Base-by-base conservation (phyloP, 176 grass and related monocot species). In the Eleusine coracana region DNA sequence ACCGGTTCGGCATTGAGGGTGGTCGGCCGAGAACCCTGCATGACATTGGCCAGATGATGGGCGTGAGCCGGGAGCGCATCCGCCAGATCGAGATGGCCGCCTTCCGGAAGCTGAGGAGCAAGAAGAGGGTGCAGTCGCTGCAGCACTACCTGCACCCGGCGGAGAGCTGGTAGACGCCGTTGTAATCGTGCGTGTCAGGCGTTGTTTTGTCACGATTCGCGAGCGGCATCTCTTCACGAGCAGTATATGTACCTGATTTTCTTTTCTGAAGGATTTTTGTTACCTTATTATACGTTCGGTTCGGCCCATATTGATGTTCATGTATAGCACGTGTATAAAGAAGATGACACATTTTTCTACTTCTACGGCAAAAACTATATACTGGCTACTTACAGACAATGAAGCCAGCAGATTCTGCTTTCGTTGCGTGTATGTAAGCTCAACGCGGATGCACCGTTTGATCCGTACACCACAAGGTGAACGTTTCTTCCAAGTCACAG, bases 61-160 rank as follows among this genome's bases (percentile, higher is more conserved):
- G 89, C 58, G 88, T 96, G 78, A 99, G 93, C 77, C 85, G 96
- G 80, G 96, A 99, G 85, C 90, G 93, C 85, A 89, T 96, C 77
- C 79, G 93, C 77, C 96, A 96, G 60, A 93, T 99, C 9, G 93
- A 99, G 80, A 73, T 86, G 67, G 83, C 63, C 63, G 89, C 96
- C n/a, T 89, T 99, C 74, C 89, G 91, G 86, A 99, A 99, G 83
- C 75, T 99, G 9, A 91, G 88, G 84, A 81, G 45, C 80, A 93
- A 88, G 87, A 93, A 93, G 58, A 89, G 40, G 86, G 73, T 88
- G 31, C 82, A 88, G 49, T 82, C 90, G 75, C 65, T 98, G 87
- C 71, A 75, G 70, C 87, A 90, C 8, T 95, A 93, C 64, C 67
- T 94, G 69, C 79, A 82, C 41, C 84, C 88, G 7, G 87, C 72